phyloP scores from a whole-genome alignment of 441 rosid genomes.

The Bruguiera hainesii region DNA sequence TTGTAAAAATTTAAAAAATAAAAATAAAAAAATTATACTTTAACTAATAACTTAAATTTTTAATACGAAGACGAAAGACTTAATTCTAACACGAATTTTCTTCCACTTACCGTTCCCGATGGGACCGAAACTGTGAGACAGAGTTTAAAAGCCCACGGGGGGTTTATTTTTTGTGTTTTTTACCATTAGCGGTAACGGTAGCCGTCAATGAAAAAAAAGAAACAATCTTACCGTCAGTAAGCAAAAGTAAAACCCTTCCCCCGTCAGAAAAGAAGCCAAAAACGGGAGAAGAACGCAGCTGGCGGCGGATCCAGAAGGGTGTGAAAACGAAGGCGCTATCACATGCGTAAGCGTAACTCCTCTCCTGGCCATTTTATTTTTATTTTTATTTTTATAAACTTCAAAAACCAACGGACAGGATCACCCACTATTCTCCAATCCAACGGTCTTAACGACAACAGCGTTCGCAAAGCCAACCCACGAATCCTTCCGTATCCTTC shows the following conservation, averaged over 20 bases:
- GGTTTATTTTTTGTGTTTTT: too few species aligned
- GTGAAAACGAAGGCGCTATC: slow-evolving; percentile 18
- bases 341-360: slow-evolving; percentile 29
- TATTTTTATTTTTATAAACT: too few species aligned
- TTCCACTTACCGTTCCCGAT: too few species aligned
- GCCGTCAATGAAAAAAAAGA: too few species aligned
- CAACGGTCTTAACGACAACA: slow-evolving; percentile 40
- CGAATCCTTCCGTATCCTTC: slow-evolving; percentile 24
- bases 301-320: slow-evolving; percentile 53
- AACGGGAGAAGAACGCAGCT: slow-evolving; percentile 12
- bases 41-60: too few species aligned
- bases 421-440: slow-evolving; percentile 29
- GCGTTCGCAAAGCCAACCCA: slow-evolving; percentile 36
- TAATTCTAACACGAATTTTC: too few species aligned
- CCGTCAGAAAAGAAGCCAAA: slow-evolving; percentile 4
- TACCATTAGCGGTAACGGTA: too few species aligned
- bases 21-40: too few species aligned
- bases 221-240: neutral
- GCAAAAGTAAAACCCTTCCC: neutral
- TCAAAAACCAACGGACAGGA: slow-evolving; percentile 37
- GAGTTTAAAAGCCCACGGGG: too few species aligned
- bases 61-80: too few species aligned
- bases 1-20: too few species aligned
- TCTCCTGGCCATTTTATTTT: neutral
- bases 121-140: too few species aligned